phyloP scores from a whole-genome alignment of 2,329 filamentous ascomycete species.

The Cercospora brassicicola region DNA sequence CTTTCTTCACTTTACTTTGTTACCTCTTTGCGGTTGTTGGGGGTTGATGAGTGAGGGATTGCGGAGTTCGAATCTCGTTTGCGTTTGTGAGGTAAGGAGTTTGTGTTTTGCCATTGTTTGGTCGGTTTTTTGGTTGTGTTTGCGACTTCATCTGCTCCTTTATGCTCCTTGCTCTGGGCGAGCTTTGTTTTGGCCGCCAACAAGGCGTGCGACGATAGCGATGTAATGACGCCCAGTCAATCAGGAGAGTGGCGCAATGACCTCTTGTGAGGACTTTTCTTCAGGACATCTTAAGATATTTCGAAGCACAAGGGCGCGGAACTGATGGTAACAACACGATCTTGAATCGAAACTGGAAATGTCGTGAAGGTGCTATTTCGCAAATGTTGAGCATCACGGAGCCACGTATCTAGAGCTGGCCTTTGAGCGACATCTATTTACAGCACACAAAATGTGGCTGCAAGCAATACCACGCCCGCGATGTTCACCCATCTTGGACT shows the following conservation, averaged over 20 bases:
- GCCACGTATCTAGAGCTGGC: background rate
- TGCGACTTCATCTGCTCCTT: background rate
- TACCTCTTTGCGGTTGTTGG: background rate
- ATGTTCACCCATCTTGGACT: background rate
- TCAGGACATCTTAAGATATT: no score
- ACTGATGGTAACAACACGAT: no score
- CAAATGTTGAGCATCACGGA: background rate
- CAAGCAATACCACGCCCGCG: slow-evolving; percentile 1
- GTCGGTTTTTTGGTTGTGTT: background rate
- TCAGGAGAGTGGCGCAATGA: background rate
- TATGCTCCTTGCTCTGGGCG: background rate
- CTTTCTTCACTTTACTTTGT: background rate
- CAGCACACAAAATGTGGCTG: slow-evolving; percentile 6
- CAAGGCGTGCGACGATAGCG: background rate
- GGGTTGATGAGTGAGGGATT: background rate
- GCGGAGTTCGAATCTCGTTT: background rate
- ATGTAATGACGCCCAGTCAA: background rate
- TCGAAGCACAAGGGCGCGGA: no score
- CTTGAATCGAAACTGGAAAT: no score
- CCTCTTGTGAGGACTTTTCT: no score
- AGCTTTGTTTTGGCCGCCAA: background rate
- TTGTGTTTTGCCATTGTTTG: background rate
- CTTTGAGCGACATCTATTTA: background rate
- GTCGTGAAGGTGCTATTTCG: background rate
- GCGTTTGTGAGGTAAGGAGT: background rate